Evolutionary conservation across 495 filamentous ascomycete species (phyloP), one percentile per base, ranked within the genome.

Genomic region (Lasiosphaeria hispida): DNA sequence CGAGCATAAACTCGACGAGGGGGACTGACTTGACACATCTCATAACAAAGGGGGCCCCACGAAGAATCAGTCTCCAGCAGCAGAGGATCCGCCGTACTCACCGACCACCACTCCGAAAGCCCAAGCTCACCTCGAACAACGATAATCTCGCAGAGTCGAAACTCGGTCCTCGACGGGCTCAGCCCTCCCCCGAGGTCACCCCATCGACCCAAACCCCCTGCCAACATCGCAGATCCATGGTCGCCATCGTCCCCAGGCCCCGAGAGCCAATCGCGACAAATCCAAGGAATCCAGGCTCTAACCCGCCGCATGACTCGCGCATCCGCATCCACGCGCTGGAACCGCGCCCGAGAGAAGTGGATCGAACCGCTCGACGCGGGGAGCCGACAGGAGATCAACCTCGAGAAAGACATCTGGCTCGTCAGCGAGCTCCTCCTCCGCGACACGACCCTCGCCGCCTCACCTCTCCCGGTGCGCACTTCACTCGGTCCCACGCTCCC

Each of bases 331-430:
- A 49, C 47, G 8, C 19, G 19, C 47, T 37, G 8, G 23, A 14
- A n/a, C 47, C 47, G 47, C 23, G 4, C 14, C 10, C 33, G 10
- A 19, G 47, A 49, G n/a, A 14, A 34, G 10, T 49, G 33, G 43
- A 23, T 23, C 47, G 33, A 49, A 8, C 47, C 47, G 8, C 47
- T 49, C 10, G 23, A 34, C 13, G n/a, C 33, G 23, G 23, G 10
- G 10, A 14, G 15, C 47, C 47, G 19, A 10, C 47, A 33, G 10
- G 47, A 49, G 10, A 34, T 49, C 47, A 0, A 18, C 47, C 10
- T 49, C 47, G 47, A 49, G 33, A 49, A 49, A 15, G 47, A 49
- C 9, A 18, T 49, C 47, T 49, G 47, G 47, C 47, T 49, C 8
- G 23, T 49, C 23, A 23, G 17, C 43, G 43, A 47, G 43, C 43